phyloP scores from a whole-genome alignment of 495 filamentous ascomycete species.

The Xylaria sp. region DNA sequence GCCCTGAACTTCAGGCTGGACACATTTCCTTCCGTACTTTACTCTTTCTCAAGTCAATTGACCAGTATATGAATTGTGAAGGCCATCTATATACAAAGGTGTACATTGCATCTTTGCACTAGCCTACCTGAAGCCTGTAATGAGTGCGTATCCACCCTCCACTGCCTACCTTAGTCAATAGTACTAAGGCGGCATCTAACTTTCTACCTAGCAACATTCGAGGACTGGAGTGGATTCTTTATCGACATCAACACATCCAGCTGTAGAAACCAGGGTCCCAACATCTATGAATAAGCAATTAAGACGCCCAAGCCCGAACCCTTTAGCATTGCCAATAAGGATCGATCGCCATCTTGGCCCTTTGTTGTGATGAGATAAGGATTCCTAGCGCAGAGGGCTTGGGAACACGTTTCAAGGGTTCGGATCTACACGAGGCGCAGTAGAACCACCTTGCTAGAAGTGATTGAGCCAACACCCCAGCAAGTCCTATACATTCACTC shows the following conservation, averaged over 20 bases:
- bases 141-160: neutral
- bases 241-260: neutral
- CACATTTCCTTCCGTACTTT: neutral
- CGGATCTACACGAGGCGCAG: neutral
- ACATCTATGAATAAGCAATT: neutral
- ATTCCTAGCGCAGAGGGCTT: neutral
- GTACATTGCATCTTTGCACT: neutral
- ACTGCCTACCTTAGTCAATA: neutral
- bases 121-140: neutral
- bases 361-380: slow-evolving; percentile 7
- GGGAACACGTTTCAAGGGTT: slow-evolving; percentile 10
- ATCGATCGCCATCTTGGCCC: neutral
- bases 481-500: neutral
- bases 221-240: neutral
- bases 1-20: neutral
- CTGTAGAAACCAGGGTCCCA: neutral
- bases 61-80: neutral
- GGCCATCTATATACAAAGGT: neutral
- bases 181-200: neutral
- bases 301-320: neutral
- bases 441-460: neutral
- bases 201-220: neutral
- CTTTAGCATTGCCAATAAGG: neutral
- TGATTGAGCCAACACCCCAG: neutral
- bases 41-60: neutral